These are phyloP conservation scores for Pinus taeda DNA, from an alignment of 75 land plant genomes.

Conservation along the genomic window DNA sequence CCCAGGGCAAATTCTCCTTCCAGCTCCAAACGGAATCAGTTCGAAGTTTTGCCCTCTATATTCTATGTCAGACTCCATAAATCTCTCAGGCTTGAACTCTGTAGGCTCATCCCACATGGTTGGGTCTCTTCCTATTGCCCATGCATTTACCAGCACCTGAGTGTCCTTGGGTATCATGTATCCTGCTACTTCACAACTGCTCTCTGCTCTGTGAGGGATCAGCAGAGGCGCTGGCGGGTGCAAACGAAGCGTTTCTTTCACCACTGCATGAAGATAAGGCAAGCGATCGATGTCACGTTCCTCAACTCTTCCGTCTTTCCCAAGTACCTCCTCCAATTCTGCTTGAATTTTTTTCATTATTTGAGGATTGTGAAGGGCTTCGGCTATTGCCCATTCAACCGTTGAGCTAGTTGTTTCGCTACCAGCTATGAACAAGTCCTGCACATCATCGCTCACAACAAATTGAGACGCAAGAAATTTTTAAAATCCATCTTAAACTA, in stretches of 20 bases:
- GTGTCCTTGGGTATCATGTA: slow-evolving; percentile 21
- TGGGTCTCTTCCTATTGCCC: slow-evolving; percentile 31
- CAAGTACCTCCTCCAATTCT: neutral
- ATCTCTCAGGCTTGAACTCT: slow-evolving; percentile 37
- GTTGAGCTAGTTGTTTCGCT: slow-evolving; percentile 2
- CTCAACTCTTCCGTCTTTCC: neutral
- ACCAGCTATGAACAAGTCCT: slow-evolving; percentile 1
- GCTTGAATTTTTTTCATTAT: neutral
- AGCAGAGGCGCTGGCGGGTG: slow-evolving; percentile 24
- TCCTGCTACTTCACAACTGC: neutral
- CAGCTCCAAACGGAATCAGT: slow-evolving; percentile 42
- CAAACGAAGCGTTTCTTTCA: slow-evolving; percentile 28
- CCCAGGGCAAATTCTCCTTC: slow-evolving; percentile 39
- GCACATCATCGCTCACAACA: neutral
- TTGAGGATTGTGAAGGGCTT: slow-evolving; percentile 2
- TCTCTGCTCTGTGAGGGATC: neutral
- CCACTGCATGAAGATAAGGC: neutral
- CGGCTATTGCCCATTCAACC: slow-evolving; percentile 22
- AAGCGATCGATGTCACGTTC: slow-evolving; percentile 17
- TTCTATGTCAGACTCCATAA: slow-evolving; percentile 22
- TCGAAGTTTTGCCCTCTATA: slow-evolving; percentile 29
- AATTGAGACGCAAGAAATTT: too few relatives aligned
- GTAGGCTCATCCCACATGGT: slow-evolving; percentile 17
- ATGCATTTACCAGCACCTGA: slow-evolving; percentile 23
- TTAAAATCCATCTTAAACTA: too few relatives aligned